Percentiles rank a stretch among this genome's conserved stretches.
phyloP scores from a whole-genome alignment of 2,329 filamentous ascomycete species.

The Cyclaneusma minus region DNA sequence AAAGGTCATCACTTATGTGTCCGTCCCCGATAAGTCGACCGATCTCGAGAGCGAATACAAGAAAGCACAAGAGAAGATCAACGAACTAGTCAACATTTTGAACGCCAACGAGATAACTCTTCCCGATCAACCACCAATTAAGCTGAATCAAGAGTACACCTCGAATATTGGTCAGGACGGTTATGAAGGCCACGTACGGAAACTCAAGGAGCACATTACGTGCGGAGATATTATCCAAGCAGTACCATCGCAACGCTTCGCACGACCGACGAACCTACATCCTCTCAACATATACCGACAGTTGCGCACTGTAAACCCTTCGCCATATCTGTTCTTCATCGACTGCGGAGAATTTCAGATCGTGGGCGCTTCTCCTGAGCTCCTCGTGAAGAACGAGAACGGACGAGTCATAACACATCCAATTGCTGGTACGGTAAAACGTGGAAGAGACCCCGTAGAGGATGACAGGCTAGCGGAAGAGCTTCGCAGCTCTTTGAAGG shows the following conservation, averaged over 20 bases:
- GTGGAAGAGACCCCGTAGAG: conserved; percentile 66
- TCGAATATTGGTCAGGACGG: conserved; percentile 84
- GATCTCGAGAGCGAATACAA: conserved; percentile 55
- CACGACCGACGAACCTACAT: conserved; percentile 77
- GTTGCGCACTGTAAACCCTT: conserved; percentile 92
- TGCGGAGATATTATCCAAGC: conserved; percentile 94
- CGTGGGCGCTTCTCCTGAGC: conserved; percentile 84
- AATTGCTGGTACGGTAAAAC: conserved; percentile 88
- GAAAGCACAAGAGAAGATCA: conserved; percentile 47
- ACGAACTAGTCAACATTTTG: conserved; percentile 54
- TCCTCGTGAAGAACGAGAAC: conserved; percentile 79
- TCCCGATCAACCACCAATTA: conserved; percentile 60
- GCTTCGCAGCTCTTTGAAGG: conserved; percentile 69
- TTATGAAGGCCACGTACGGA: conserved; percentile 79
- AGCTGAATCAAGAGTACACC: conserved; percentile 60
- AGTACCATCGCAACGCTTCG: conserved; percentile 86
- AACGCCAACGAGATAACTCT: conserved; percentile 61
- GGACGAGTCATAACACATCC: conserved; percentile 90
- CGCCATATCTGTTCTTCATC: conserved; percentile 93
- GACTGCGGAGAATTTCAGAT: conserved; percentile 88
- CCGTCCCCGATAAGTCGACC: conserved; percentile 41
- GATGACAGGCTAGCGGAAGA: conserved; percentile 67
- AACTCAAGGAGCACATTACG: conserved; percentile 79
- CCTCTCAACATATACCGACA: conserved; percentile 98
- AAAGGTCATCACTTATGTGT: conserved; percentile 85